Base-by-base conservation (phyloP, 2,329 filamentous ascomycete species). In the Huntiella decipiens region DNA sequence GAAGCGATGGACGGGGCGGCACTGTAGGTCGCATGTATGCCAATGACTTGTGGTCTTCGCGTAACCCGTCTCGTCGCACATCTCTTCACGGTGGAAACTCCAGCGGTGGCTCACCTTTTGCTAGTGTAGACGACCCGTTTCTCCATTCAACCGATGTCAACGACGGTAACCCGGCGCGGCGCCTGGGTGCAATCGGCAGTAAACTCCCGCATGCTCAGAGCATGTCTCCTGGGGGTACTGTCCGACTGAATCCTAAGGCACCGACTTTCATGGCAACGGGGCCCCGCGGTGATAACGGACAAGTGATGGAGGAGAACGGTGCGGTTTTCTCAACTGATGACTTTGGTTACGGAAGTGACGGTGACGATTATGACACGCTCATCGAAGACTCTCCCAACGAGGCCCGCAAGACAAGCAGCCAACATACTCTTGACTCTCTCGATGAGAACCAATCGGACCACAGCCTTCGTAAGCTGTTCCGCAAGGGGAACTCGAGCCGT, bases 211-310 rank as follows among this genome's bases (percentile, higher is more conserved):
- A 49, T 39, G 63, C 64, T 4, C 52, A 57, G 5, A 54, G 62
- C 35, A 66, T 59, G 12, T 59, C 56, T 59, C 71, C 55, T 65
- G 67, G 40, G 66, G 67, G 55, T 64, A 78, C 57, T 60, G 77
- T 59, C 63, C 77, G 61, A 55, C 69, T 96, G 22, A 96, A 98
- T 55, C 91, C 91, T 5, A 74, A 83, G 5, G 91, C 88, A 0
- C 87, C 87, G 6, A 83, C 81, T 1, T 96, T 96, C 58, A 88
- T 81, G 61, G 78, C 71, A 7, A 71, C 77, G 34, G 74, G 91
- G 49, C 73, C 77, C 54, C 66, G 69, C 12, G 61, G 54, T 51
- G 61, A 62, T 34, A 66, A 63, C 52, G 56, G 42, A 49, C 60
- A 41, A 45, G 57, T 57, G n/a, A 64, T 61, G 49, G 60, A 61